Evolutionary conservation across 2,329 filamentous ascomycete species (phyloP), one percentile per base, ranked within the genome.

Genomic region (Cucurbitaria berberidis): DNA sequence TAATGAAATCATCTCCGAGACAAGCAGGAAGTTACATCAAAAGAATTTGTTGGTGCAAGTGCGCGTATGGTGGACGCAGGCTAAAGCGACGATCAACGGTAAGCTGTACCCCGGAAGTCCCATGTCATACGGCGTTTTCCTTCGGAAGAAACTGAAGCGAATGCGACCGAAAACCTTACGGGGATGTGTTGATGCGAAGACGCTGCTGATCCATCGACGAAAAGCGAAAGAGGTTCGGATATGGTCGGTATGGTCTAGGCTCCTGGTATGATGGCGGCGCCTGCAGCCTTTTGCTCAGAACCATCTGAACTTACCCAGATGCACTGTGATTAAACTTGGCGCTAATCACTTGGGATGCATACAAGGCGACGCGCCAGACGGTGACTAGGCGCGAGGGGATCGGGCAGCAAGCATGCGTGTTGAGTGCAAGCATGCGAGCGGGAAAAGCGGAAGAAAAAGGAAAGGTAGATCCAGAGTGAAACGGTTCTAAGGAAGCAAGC

Each of bases 401-500:
- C 51, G 53, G 58, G 54, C 56, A 55, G 48, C 53, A 47, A 52
- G 40, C 52, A 35, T 46, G 48, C 49, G 43, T n/a, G n/a, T n/a
- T n/a, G n/a, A n/a, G n/a, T n/a, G n/a, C n/a, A n/a, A n/a, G n/a
- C 53, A 45, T 53, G 51, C 50, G 49, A 56, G 54, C 62, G 58
- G 62, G 48, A 62, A 57, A 48, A 43, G 42, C 58, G 58, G 59
- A 54, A 39, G 36, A 56, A 51, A 45, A 55, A 27, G 48, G 43
- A 44, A 51, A 55, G 51, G 48, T 43, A 34, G 50, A 53, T 38
- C 30, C 30, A 32, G 35, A 45, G 53, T 62, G 61, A 64, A 64
- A 61, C 59, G 38, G 49, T 38, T n/a, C 32, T 47, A 45, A 51
- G 58, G 40, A 55, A 55, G 34, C 43, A 55, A 55, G 34, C 43